Evolutionary conservation across 2,329 filamentous ascomycete genomes (phyloP).

Genomic region (Dothiorella sarmentorum): DNA sequence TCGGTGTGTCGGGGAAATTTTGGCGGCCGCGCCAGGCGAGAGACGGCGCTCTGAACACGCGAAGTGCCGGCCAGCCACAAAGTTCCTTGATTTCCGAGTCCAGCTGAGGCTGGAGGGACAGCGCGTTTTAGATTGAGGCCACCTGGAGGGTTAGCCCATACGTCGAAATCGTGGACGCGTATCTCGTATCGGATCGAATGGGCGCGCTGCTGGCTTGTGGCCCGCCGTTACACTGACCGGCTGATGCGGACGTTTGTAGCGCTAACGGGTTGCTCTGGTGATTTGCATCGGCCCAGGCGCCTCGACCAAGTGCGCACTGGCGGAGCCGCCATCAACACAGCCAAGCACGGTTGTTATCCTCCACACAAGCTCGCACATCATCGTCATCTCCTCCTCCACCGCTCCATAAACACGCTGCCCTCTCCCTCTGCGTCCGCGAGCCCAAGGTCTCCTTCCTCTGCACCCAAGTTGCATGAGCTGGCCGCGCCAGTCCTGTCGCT

Average conservation of each 20-base stretch:
- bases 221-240: not conserved
- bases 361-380: constrained; percentile 25
- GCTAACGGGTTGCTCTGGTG: constrained; percentile 23
- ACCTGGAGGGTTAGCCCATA: no score
- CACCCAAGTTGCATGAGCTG: constrained; percentile 21
- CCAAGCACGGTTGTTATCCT: constrained; percentile 8
- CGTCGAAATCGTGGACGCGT: not conserved
- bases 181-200: no score
- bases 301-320: not conserved
- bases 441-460: constrained; percentile 21
- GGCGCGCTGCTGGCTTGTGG: not conserved
- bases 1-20: no score
- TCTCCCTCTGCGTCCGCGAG: constrained; percentile 23
- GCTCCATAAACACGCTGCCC: constrained; percentile 12
- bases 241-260: constrained; percentile 6
- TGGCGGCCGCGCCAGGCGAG: no score
- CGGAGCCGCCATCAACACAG: not conserved
- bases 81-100: no score
- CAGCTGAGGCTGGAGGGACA: not conserved
- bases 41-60: no score
- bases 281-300: constrained; percentile 23
- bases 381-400: constrained; percentile 22
- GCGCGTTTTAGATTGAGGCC: not conserved
- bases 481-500: constrained; percentile 21
- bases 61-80: no score